A percentile compares a stretch with the other conserved stretches of the same genome.
Evolutionary conservation across 805 yeast genomes (phyloP).

Genomic region (Wickerhamomyces bovis): DNA sequence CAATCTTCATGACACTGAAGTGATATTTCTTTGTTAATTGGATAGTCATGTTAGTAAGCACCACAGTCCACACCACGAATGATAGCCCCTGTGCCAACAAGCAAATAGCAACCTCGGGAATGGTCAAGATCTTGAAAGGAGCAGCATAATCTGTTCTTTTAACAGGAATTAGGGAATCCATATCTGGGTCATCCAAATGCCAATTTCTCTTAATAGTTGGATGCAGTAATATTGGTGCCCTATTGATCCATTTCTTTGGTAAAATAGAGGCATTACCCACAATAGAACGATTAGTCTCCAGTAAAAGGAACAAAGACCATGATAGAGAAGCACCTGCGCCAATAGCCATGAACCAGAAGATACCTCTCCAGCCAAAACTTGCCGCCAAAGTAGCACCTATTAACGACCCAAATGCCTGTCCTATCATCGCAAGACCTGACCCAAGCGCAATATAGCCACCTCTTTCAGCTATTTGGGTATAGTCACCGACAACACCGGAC

Average conservation of each 20-base stretch:
- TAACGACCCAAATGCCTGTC: conserved; percentile 78
- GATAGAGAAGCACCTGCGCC: conserved; percentile 40
- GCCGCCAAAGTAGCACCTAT: conserved; percentile 43
- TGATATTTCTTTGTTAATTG: conserved; percentile 44
- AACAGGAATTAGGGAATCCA: conserved; percentile 23
- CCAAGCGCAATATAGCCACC: conserved; percentile 67
- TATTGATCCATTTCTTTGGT: conserved; percentile 40
- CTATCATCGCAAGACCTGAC: conserved; percentile 59
- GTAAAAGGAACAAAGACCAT: conserved; percentile 37
- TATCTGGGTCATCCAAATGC: conserved; percentile 28
- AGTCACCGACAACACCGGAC: conserved; percentile 70
- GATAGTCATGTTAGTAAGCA: conserved; percentile 59
- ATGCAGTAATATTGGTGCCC: conserved; percentile 36
- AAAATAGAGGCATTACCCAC: conserved; percentile 70
- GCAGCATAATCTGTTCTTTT: conserved; percentile 25
- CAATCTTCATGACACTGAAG: conserved; percentile 51
- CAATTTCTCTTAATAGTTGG: conserved; percentile 12
- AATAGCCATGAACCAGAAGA: conserved; percentile 68
- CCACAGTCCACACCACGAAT: conserved; percentile 65
- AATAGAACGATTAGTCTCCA: conserved; percentile 68
- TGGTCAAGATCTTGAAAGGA: conserved; percentile 37
- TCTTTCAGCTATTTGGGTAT: conserved; percentile 57
- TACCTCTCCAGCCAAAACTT: conserved; percentile 63
- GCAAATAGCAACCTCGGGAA: conserved; percentile 40
- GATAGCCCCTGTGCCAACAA: conserved; percentile 56